phyloP scores from a whole-genome alignment of 805 yeast species.

The Kazachstania kunashirensis region DNA sequence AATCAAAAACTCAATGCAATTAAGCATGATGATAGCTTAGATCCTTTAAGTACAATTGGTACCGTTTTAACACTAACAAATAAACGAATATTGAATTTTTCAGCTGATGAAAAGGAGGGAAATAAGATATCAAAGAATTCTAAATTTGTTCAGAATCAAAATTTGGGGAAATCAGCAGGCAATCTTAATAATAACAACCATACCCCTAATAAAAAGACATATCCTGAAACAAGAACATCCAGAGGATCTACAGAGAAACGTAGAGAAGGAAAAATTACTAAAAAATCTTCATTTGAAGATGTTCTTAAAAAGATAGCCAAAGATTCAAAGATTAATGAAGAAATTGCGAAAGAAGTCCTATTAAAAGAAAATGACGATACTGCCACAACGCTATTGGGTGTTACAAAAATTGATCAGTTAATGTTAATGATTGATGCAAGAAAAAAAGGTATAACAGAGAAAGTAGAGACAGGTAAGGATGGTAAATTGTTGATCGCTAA shows the following conservation, averaged over 20 bases:
- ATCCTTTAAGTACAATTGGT: no score
- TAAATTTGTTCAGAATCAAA: no score
- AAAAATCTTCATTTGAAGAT: slow-evolving; percentile 5
- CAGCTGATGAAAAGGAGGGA: no score
- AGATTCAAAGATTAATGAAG: neutral
- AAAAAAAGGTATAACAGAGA: slow-evolving; percentile 59
- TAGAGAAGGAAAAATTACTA: neutral
- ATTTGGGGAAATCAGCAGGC: no score
- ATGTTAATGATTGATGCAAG: slow-evolving; percentile 89
- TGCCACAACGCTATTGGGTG: slow-evolving; percentile 66
- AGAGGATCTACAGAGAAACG: neutral
- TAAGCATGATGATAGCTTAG: no score
- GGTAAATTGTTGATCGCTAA: slow-evolving; percentile 55
- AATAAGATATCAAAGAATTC: no score
- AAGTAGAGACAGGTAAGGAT: slow-evolving; percentile 55
- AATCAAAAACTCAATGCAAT: no score
- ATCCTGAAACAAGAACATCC: no score
- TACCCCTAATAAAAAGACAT: no score
- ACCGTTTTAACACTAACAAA: no score
- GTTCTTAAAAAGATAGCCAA: slow-evolving; percentile 4
- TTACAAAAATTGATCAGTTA: slow-evolving; percentile 81
- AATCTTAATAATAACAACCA: no score
- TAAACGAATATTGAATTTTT: no score
- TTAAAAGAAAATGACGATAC: slow-evolving; percentile 29
- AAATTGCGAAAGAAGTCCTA: neutral